A percentile compares a stretch with the other conserved stretches of the same genome.
Conservation (phyloP, 306 rosid species). For the Malus orientalis region DNA sequence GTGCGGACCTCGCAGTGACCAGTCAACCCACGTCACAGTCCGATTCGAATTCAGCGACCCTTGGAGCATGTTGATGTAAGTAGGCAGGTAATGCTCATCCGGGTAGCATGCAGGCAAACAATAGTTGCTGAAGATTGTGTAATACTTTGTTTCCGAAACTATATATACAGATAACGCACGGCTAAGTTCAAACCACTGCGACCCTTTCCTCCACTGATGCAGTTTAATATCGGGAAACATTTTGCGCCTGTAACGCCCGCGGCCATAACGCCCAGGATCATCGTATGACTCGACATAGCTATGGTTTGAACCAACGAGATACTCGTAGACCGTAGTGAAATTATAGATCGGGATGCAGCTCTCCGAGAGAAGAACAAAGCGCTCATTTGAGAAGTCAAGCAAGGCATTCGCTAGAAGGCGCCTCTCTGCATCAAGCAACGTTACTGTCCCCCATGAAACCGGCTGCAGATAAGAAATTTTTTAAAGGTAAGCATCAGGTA, state of each 20-base stretch:
- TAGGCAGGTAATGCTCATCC: constrained; percentile 84
- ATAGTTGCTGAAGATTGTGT: constrained; percentile 52
- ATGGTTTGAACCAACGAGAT: constrained; percentile 48
- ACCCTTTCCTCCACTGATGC: constrained; percentile 84
- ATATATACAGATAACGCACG: constrained; percentile 47
- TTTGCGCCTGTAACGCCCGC: constrained; percentile 74
- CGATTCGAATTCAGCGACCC: constrained; percentile 69
- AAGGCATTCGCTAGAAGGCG: constrained; percentile 86
- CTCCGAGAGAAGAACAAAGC: constrained; percentile 86
- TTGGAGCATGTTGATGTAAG: constrained; percentile 73
- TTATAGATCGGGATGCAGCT: constrained; percentile 88
- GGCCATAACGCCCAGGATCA: constrained; percentile 77
- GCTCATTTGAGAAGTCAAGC: constrained; percentile 81
- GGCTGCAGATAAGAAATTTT: constrained; percentile 27
- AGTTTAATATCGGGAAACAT: constrained; percentile 82
- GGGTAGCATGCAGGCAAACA: constrained; percentile 96
- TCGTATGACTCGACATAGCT: constrained; percentile 88
- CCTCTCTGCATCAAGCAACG: constrained; percentile 82
- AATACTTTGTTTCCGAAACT: constrained; percentile 55
- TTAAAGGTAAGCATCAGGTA: not conserved
- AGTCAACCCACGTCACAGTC: constrained; percentile 84
- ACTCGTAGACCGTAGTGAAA: constrained; percentile 68
- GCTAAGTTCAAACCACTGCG: constrained; percentile 78
- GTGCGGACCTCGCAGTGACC: constrained; percentile 89
- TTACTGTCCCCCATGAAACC: constrained; percentile 78